Conservation (phyloP, 208 protist genomes). For the Trypanosoma congolense region DNA sequence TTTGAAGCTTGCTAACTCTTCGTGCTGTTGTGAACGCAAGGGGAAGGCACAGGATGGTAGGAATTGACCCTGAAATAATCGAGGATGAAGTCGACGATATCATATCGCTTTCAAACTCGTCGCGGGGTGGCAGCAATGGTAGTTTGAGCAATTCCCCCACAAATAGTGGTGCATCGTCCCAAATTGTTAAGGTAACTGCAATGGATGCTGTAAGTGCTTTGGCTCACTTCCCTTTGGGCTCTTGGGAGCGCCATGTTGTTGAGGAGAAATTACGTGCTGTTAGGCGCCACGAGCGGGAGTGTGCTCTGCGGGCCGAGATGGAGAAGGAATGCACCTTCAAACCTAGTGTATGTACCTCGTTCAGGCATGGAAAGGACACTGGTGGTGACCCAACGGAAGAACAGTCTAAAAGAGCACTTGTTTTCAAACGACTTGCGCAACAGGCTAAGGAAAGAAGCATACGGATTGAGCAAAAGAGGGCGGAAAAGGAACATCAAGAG, state of each 20-base stretch:
- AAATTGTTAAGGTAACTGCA: not conserved
- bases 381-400: not conserved
- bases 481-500: slow-evolving; percentile 35
- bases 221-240: slow-evolving; percentile 57
- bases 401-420: slow-evolving; percentile 13
- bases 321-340: slow-evolving; percentile 35
- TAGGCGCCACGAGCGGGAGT: slow-evolving; percentile 20
- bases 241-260: slow-evolving; percentile 45
- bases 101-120: too few species aligned
- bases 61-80: too few species aligned
- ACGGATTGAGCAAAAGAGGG: slow-evolving; percentile 11
- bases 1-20: too few species aligned
- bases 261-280: slow-evolving; percentile 40
- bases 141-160: not conserved
- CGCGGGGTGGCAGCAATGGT: not conserved
- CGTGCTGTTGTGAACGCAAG: too few species aligned
- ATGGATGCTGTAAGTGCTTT: not conserved
- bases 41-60: too few species aligned
- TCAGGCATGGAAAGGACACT: not conserved
- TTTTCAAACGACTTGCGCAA: slow-evolving; percentile 55
- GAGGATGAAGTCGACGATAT: too few species aligned
- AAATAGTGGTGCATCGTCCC: not conserved
- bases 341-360: slow-evolving; percentile 13
- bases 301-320: slow-evolving; percentile 8
- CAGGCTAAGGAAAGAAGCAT: slow-evolving; percentile 35